A percentile compares a stretch with the other conserved stretches of the same genome.
phyloP scores from a whole-genome alignment of 345 rosid species.

The Dovyalis caffra region DNA sequence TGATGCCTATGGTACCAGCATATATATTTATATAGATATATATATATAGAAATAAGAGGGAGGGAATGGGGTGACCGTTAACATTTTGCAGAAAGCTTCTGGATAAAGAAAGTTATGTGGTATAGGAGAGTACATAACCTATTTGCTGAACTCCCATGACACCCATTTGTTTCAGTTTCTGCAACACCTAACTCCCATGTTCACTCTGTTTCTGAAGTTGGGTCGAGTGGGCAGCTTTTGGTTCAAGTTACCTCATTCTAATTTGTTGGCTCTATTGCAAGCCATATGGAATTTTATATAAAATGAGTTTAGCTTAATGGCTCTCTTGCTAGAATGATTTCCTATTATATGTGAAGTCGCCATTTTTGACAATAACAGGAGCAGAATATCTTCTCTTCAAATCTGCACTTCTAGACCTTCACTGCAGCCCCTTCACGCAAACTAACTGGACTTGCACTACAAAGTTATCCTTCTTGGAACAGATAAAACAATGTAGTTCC shows the following conservation, averaged over 20 bases:
- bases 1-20: conserved; percentile 13
- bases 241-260: conserved; percentile 19
- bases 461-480: background rate
- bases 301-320: background rate
- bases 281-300: conserved; percentile 10
- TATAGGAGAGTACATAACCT: background rate
- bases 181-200: conserved; percentile 8
- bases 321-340: conserved; percentile 8
- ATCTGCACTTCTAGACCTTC: background rate
- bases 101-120: conserved; percentile 8
- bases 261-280: conserved; percentile 18
- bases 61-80: background rate
- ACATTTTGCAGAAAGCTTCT: background rate
- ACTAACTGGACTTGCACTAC: background rate
- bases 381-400: conserved; percentile 13
- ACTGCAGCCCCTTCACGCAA: too few relatives aligned
- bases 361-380: conserved; percentile 13
- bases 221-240: conserved; percentile 9
- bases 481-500: background rate
- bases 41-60: conserved; percentile 25
- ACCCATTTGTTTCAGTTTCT: conserved; percentile 12
- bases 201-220: conserved; percentile 1
- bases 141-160: background rate
- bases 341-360: conserved; percentile 6
- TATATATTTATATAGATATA: background rate